Conservation (phyloP, 805 yeast species). For the Sugiyamaella marilandica region DNA sequence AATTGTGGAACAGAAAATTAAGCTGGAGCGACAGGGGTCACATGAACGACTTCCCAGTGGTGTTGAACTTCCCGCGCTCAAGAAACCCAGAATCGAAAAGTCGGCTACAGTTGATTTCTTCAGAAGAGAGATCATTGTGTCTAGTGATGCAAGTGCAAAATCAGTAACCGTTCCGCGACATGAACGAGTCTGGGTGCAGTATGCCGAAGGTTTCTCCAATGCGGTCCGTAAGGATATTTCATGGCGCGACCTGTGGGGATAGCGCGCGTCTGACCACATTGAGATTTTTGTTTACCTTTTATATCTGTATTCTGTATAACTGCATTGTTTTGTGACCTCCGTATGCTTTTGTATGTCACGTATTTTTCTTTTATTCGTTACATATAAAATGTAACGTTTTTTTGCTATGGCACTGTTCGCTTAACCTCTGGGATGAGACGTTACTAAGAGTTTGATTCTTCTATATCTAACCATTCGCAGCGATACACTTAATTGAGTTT, state of each 20-base stretch:
- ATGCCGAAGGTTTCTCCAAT: slow-evolving; percentile 85
- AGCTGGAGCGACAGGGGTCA: background rate
- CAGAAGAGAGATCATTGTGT: slow-evolving; percentile 11
- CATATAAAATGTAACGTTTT: too few relatives aligned
- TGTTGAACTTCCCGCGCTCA: background rate
- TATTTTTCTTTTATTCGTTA: too few relatives aligned
- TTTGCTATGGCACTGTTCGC: too few relatives aligned
- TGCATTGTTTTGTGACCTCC: too few relatives aligned
- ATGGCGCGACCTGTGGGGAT: slow-evolving; percentile 54
- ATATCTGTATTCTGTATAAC: too few relatives aligned
- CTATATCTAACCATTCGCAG: too few relatives aligned
- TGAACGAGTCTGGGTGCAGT: slow-evolving; percentile 70
- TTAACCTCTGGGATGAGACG: too few relatives aligned
- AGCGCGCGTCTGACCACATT: too few relatives aligned
- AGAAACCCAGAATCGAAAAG: slow-evolving; percentile 4
- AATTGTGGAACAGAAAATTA: slow-evolving; percentile 9
- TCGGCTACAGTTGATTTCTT: slow-evolving; percentile 16
- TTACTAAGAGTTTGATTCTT: too few relatives aligned
- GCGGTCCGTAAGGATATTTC: slow-evolving; percentile 82
- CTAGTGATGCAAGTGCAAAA: slow-evolving; percentile 2
- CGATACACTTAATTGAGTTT: too few relatives aligned
- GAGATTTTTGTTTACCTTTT: too few relatives aligned
- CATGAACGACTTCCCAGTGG: slow-evolving; percentile 6
- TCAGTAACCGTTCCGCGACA: background rate
- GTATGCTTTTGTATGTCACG: too few relatives aligned